Conservation (phyloP, 768 basidiomycete species). For the Mycena vulgaris region DNA sequence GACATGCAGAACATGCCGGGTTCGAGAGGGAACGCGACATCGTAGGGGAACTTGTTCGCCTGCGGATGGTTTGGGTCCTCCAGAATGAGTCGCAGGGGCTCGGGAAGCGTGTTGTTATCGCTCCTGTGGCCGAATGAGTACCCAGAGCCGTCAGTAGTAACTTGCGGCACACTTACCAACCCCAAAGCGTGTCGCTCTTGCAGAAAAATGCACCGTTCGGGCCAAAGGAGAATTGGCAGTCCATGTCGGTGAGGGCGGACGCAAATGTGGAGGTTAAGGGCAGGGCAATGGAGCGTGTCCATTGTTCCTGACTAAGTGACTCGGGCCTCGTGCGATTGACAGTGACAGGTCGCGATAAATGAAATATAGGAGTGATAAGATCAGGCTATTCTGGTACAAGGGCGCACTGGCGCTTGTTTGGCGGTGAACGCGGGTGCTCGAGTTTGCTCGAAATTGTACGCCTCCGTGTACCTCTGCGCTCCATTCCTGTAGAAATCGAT, state of each 20-base stretch:
- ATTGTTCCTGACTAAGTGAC: conserved; percentile 21
- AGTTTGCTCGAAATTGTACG: too few relatives aligned
- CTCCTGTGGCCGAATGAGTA: conserved; percentile 16
- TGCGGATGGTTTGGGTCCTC: conserved; percentile 39
- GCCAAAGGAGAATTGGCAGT: conserved; percentile 40
- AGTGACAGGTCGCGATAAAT: conserved; percentile 26
- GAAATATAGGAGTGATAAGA: conserved; percentile 12
- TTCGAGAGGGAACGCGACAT: conserved; percentile 36
- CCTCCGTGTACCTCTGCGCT: too few relatives aligned
- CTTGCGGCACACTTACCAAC: conserved; percentile 19
- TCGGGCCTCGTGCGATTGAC: neutral
- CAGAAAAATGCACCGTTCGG: conserved; percentile 34
- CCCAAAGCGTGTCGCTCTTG: conserved; percentile 27
- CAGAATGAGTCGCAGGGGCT: conserved; percentile 32
- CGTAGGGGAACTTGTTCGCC: conserved; percentile 32
- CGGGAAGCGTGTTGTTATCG: conserved; percentile 33
- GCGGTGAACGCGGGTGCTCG: too few relatives aligned
- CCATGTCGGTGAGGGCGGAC: conserved; percentile 25
- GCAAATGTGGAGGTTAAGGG: neutral
- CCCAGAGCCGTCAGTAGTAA: too few relatives aligned
- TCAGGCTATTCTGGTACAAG: neutral
- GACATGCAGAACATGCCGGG: conserved; percentile 24
- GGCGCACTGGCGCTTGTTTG: neutral
- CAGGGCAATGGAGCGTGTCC: neutral
- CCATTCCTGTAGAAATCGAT: too few relatives aligned